These are phyloP conservation scores for Boletus sp. DNA, from an alignment of 768 basidiomycete species.

Conservation along the genomic window DNA sequence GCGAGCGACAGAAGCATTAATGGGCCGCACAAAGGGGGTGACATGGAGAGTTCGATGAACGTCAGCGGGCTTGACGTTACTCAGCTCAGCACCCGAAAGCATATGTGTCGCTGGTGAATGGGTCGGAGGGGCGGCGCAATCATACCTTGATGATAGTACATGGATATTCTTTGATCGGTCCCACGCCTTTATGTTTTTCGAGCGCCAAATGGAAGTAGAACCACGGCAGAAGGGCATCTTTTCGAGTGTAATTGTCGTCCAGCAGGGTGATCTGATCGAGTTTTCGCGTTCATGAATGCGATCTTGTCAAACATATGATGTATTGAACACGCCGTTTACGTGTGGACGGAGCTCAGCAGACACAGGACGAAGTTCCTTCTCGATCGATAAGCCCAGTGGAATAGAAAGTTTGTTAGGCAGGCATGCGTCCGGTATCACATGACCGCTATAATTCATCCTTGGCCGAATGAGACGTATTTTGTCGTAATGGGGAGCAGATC, in stretches of 20 bases:
- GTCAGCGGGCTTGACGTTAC: constrained; percentile 48
- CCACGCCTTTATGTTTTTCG: not conserved
- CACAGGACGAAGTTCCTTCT: not conserved
- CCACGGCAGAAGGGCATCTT: not conserved
- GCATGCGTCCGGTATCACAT: not conserved
- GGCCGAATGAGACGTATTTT: not conserved
- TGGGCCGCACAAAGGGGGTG: constrained; percentile 21
- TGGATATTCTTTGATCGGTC: not conserved
- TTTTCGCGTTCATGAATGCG: not conserved
- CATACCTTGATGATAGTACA: not conserved
- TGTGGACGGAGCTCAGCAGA: constrained; percentile 10
- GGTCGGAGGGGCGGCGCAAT: constrained; percentile 41
- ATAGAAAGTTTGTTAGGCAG: not conserved
- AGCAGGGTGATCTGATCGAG: not conserved
- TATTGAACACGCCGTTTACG: constrained; percentile 15
- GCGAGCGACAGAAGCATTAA: constrained; percentile 6
- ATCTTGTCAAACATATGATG: not conserved
- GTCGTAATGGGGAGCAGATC: constrained; percentile 10
- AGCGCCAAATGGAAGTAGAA: not conserved
- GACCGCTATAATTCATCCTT: not conserved
- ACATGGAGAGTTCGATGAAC: constrained; percentile 48
- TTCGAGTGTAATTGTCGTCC: not conserved
- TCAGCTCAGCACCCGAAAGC: constrained; percentile 51
- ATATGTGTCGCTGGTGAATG: constrained; percentile 64
- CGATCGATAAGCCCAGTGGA: not conserved